Evolutionary conservation across 202 grass and related monocot genomes (phyloP).

Genomic region (Tripidium arundinaceum): DNA sequence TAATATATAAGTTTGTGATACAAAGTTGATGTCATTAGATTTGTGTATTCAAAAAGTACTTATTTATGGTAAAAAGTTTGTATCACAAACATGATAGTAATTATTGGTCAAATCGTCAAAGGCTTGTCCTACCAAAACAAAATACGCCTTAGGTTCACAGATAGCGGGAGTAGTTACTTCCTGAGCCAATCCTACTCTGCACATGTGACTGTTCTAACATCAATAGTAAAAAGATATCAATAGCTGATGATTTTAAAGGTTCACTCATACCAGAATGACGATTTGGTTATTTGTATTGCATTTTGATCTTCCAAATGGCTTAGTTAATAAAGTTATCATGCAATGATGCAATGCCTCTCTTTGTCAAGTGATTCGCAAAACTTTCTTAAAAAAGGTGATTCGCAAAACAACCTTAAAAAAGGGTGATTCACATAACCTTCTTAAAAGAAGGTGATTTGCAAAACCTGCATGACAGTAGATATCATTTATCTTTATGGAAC

Average conservation of each 20-base stretch:
- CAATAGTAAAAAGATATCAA: too few species aligned
- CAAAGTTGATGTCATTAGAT: not conserved
- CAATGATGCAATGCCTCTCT: not conserved
- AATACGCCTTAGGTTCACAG: not conserved
- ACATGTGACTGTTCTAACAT: not conserved
- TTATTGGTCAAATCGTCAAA: not conserved
- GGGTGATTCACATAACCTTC: not conserved
- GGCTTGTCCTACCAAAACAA: not conserved
- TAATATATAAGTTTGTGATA: not conserved
- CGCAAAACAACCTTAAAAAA: not conserved
- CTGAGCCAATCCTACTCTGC: not conserved
- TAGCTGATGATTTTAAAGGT: not conserved
- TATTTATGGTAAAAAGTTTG: not conserved
- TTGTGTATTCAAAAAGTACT: not conserved
- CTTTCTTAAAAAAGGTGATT: not conserved
- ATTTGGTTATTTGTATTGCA: not conserved
- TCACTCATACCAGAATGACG: not conserved
- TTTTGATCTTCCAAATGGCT: not conserved
- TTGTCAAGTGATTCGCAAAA: not conserved
- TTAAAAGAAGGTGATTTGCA: not conserved
- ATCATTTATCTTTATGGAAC: slow-evolving; percentile 1
- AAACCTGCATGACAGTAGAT: not conserved
- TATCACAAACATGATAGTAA: not conserved
- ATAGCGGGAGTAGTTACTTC: not conserved
- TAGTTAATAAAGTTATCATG: not conserved